phyloP scores from a whole-genome alignment of 805 yeast species.

The Candida takata region DNA sequence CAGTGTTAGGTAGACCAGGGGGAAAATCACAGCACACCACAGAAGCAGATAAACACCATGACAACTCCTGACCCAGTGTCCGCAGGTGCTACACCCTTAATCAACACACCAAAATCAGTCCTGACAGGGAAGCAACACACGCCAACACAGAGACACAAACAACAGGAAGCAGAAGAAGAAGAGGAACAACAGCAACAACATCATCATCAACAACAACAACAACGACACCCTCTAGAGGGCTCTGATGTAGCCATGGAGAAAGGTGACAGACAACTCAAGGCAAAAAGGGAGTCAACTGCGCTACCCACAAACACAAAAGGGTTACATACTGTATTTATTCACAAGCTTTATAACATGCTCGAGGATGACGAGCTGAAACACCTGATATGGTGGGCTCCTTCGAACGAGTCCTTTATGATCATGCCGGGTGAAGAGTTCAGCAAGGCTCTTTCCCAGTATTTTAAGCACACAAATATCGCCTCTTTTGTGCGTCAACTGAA shows the following conservation, averaged over 20 bases:
- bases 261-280: too few relatives aligned
- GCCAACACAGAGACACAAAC: background rate
- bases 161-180: background rate
- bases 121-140: background rate
- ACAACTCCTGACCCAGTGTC: too few relatives aligned
- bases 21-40: too few relatives aligned
- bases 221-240: background rate
- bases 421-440: constrained; percentile 83
- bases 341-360: constrained; percentile 84
- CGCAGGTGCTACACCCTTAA: too few relatives aligned
- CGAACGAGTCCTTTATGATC: constrained; percentile 69
- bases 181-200: background rate
- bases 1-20: too few relatives aligned
- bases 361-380: constrained; percentile 68
- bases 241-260: too few relatives aligned
- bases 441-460: constrained; percentile 55
- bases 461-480: constrained; percentile 77
- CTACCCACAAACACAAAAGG: constrained; percentile 23
- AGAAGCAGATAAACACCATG: too few relatives aligned
- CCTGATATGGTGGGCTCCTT: constrained; percentile 78
- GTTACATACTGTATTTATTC: constrained; percentile 61
- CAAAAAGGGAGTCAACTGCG: constrained; percentile 4
- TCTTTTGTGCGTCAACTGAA: constrained; percentile 73
- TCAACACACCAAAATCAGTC: too few relatives aligned
- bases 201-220: background rate